These are phyloP conservation scores for Leishmania gerbilli DNA, from an alignment of 208 protist species.

Conservation along the genomic window DNA sequence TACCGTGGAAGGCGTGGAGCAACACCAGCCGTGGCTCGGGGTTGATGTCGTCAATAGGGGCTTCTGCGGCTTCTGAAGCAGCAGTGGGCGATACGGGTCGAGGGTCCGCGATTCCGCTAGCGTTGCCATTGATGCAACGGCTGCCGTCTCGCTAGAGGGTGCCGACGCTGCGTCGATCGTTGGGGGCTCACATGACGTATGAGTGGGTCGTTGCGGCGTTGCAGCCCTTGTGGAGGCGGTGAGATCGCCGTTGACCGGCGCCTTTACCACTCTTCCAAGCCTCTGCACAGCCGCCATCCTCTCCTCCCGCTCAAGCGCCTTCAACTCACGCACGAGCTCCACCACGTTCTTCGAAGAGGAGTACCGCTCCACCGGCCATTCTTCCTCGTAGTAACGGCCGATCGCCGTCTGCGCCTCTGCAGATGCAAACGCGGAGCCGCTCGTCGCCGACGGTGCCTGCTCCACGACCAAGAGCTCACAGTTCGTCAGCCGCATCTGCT, in stretches of 20 bases:
- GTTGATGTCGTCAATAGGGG: neutral
- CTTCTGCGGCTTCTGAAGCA: neutral
- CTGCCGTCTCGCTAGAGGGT: neutral
- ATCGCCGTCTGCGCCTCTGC: neutral
- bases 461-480: conserved; percentile 18
- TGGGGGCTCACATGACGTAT: neutral
- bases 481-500: conserved; percentile 1
- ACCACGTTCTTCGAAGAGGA: conserved; percentile 4
- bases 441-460: conserved; percentile 6
- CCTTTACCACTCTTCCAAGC: neutral
- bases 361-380: conserved; percentile 11
- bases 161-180: neutral
- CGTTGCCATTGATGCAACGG: neutral
- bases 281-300: neutral
- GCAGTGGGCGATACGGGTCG: neutral
- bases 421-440: neutral
- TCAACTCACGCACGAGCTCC: conserved; percentile 9
- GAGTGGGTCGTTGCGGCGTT: neutral
- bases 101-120: neutral
- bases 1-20: neutral
- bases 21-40: too few relatives aligned
- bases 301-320: conserved; percentile 14
- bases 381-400: neutral
- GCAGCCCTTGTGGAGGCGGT: neutral
- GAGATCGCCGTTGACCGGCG: neutral